Base-by-base conservation (phyloP, 768 basidiomycete species). In the Phaeolepiota aurea region DNA sequence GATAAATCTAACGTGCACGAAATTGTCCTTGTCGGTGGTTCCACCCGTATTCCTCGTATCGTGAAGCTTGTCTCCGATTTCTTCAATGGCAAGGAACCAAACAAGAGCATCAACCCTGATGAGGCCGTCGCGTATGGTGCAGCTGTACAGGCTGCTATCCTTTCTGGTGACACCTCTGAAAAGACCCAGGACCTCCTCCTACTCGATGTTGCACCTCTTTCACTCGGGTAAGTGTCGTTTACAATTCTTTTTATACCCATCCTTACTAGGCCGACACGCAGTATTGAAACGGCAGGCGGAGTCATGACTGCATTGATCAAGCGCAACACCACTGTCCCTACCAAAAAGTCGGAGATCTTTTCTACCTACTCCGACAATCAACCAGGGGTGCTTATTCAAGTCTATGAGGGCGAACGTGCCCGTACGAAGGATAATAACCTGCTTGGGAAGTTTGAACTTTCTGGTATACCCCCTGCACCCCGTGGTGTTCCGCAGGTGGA, bases 91-190 rank as follows among this genome's bases (percentile, higher is more conserved):
- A 92, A 93, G 74, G 92, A 96, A 71, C 93, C 90, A 55, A 92
- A 91, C 77, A 96, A 93, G 78, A 86, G 85, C 69, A 97, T 98
- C 75, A 97, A 98, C 81, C 94, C 94, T 39, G 94, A 98, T 50
- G 94, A 97, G 69, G 93, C 94, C 42, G 92, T 98, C 44, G 94
- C 94, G 14, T 96, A 96, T 63, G 93, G 94, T 74, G 94, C 94
- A 42, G 94, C 94, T 44, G 92, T 99, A 53, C 93, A 98, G 69
- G 94, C 91, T 43, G 94, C 93, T 54, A 94, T 97, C 55, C 83
- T 98, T 43, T 89, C 94, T 19, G 94, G 94, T 56, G 91, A 97
- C 62, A 94, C 92, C 19, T 96, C 94, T 1, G 93, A 96, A 70
- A 92, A 92, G 73, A 97, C 92, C 15, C 89, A 94, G 64, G 92